Evolutionary conservation across 2,329 filamentous ascomycete species (phyloP), one percentile per base, ranked within the genome.

Genomic region (Diaporthe citrichinensis): DNA sequence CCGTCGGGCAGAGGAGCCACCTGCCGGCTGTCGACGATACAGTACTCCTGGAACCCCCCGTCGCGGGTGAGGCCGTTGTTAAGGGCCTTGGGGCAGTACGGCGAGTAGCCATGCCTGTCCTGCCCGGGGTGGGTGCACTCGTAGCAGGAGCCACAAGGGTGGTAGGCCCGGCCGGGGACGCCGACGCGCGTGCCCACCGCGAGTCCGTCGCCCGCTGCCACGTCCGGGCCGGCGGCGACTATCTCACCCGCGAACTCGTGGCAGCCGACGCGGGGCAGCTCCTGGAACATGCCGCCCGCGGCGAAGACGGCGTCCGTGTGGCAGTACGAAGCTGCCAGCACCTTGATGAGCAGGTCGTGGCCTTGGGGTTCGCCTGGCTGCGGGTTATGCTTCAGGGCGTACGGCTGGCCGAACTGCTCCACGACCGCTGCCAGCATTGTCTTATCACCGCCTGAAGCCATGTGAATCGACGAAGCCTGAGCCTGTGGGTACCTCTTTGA

Each of bases 131-230:
- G 41, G 12, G 44, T 49, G 28, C 62, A 67, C 44, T 67, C 62
- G 44, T 67, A 67, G 23, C 62, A 67, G 41, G 20, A 15, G 44
- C 62, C 62, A 23, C 62, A 67, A 25, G 62, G 62, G 44, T 67
- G 62, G 14, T 51, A 67, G 6, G 62, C 62, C 12, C 62, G 31
- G 20, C 62, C 62, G 7, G 62, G 62, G 28, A 67, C 62, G 20
- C 62, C 62, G 1, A 67, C 62, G 3, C 44, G 44, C 4, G 44
- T 49, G 20, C 62, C 62, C 6, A 67, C 44, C 4, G 28, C 14
- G 10, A 67, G 44, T 17, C 46, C 44, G 12, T n/a, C 20, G 62
- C 2, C 62, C 12, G 5, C 31, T 51, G 31, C 12, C 20, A 67
- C 61, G 2, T 51, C 62, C 6, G 44, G 62, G 0, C 62, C 62